These are phyloP conservation scores for Eruca vesicaria DNA, from an alignment of 441 rosid species.

Conservation along the genomic window DNA sequence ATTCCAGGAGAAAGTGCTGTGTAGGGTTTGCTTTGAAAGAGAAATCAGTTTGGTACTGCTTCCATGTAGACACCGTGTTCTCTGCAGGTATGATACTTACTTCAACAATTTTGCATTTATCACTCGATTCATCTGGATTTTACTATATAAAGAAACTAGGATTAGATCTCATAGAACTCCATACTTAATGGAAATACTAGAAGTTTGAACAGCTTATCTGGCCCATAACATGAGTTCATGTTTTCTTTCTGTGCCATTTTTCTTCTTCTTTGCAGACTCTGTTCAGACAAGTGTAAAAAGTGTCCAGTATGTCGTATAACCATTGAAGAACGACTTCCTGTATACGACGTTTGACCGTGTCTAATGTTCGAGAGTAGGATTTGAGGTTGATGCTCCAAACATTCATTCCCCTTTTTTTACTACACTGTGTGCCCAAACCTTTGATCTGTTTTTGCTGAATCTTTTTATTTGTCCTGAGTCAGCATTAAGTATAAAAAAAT, in stretches of 20 bases:
- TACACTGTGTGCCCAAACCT: background rate
- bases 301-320: slow-evolving; percentile 85
- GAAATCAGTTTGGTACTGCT: slow-evolving; percentile 89
- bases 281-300: slow-evolving; percentile 84
- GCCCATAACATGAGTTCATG: background rate
- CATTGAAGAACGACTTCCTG: slow-evolving; percentile 79
- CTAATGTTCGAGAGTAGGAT: slow-evolving; percentile 34
- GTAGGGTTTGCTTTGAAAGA: slow-evolving; percentile 92
- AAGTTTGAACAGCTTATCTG: background rate
- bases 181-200: background rate
- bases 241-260: slow-evolving; percentile 1
- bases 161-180: background rate
- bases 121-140: background rate
- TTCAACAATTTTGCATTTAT: background rate
- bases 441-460: slow-evolving; percentile 31
- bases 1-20: slow-evolving; percentile 90
- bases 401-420: slow-evolving; percentile 11
- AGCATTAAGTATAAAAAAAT: slow-evolving; percentile 17
- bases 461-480: background rate
- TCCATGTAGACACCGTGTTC: slow-evolving; percentile 93
- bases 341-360: slow-evolving; percentile 72
- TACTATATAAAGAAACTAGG: background rate
- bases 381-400: slow-evolving; percentile 30
- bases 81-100: slow-evolving; percentile 63
- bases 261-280: slow-evolving; percentile 55